These are phyloP conservation scores for Leptographium flavum DNA, from an alignment of 2,329 filamentous ascomycete species.

Conservation along the genomic window DNA sequence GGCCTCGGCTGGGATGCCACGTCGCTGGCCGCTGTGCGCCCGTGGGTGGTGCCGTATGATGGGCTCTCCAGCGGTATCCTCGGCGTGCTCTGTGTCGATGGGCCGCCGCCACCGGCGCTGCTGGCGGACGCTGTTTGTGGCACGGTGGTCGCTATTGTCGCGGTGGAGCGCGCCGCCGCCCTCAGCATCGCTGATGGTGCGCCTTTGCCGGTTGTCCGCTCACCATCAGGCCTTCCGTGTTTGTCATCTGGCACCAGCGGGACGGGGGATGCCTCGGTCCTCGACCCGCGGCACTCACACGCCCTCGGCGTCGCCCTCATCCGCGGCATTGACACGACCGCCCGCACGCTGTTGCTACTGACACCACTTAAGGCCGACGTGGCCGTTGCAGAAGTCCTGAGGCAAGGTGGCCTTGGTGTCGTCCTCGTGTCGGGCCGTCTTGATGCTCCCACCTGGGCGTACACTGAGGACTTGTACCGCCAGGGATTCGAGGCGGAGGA, in stretches of 20 bases:
- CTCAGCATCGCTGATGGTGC: constrained; percentile 20
- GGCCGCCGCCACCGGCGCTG: constrained; percentile 42
- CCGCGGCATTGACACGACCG: constrained; percentile 49
- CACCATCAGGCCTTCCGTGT: constrained; percentile 45
- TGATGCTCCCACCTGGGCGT: constrained; percentile 56
- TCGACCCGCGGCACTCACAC: constrained; percentile 45
- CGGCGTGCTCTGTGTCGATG: constrained; percentile 55
- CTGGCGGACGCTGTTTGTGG: constrained; percentile 56
- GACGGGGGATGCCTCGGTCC: constrained; percentile 33
- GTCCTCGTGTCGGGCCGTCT: constrained; percentile 55
- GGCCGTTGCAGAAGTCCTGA: constrained; percentile 2
- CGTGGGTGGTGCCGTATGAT: constrained; percentile 48
- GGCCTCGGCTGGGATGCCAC: constrained; percentile 31
- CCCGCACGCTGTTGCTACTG: constrained; percentile 42
- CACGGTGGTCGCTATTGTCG: constrained; percentile 51
- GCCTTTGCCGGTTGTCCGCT: constrained; percentile 20
- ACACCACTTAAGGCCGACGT: constrained; percentile 31
- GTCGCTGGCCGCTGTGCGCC: constrained; percentile 41
- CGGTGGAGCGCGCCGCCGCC: constrained; percentile 38
- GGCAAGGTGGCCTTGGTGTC: constrained; percentile 28
- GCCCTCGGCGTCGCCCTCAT: constrained; percentile 53
- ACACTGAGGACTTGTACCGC: constrained; percentile 45
- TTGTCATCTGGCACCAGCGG: constrained; percentile 44
- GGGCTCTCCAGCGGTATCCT: constrained; percentile 36
- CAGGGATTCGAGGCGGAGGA: constrained; percentile 14